These are phyloP conservation scores for Pythium sp. DNA, from an alignment of 352 stramenopile genomes.

Conservation along the genomic window DNA sequence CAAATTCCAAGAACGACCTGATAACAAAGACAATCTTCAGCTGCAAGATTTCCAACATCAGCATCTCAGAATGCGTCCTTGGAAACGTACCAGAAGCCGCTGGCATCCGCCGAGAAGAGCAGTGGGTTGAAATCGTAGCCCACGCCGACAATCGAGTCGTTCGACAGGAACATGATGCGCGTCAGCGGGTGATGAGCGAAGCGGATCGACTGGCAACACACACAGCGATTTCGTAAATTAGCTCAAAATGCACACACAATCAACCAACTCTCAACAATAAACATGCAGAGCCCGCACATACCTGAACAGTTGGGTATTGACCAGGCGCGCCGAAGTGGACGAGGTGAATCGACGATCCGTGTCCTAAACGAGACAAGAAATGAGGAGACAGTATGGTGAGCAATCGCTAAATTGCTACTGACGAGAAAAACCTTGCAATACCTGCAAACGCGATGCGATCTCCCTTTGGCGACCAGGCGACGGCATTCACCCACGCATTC, in stretches of 20 bases:
- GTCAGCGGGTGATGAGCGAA: slow-evolving; percentile 85
- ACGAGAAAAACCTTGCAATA: background rate
- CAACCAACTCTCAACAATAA: background rate
- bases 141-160: slow-evolving; percentile 82
- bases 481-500: slow-evolving; percentile 89
- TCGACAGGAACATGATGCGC: slow-evolving; percentile 87
- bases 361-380: slow-evolving; percentile 25
- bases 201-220: slow-evolving; percentile 68
- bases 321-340: slow-evolving; percentile 77
- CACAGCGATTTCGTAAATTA: too few relatives aligned
- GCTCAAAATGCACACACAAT: background rate
- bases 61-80: slow-evolving; percentile 2
- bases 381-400: background rate
- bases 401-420: background rate
- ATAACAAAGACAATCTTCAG: background rate
- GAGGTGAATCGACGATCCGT: slow-evolving; percentile 91
- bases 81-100: slow-evolving; percentile 62
- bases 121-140: slow-evolving; percentile 93
- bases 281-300: slow-evolving; percentile 11
- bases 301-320: slow-evolving; percentile 73
- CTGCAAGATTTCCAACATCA: background rate
- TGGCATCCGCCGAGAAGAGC: slow-evolving; percentile 79
- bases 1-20: slow-evolving; percentile 71
- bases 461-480: slow-evolving; percentile 90
- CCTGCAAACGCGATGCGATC: slow-evolving; percentile 86